Evolutionary conservation across 306 rosid genomes (phyloP).

Genomic region (Boehmeria nivea): DNA sequence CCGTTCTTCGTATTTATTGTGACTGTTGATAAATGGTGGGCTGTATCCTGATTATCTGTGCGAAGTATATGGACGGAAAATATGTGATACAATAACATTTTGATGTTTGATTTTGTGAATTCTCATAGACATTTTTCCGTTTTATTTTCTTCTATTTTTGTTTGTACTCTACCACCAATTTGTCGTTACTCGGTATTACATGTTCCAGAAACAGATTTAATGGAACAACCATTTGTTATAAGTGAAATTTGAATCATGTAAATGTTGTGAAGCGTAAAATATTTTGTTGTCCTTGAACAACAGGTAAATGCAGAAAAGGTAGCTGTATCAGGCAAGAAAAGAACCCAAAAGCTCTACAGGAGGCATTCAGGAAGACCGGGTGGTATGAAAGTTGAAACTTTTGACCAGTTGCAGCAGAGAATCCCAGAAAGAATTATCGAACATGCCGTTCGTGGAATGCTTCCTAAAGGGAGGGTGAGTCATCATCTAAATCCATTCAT

Average conservation of each 20-base stretch:
- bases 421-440: slow-evolving; percentile 93
- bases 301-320: slow-evolving; percentile 95
- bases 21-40: background rate
- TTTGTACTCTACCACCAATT: no score
- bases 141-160: background rate
- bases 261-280: slow-evolving; percentile 13
- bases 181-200: no score
- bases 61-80: slow-evolving; percentile 10
- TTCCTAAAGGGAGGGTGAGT: slow-evolving; percentile 98
- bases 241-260: background rate
- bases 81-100: no score
- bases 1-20: slow-evolving; percentile 5
- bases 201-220: no score
- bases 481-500: background rate
- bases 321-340: slow-evolving; percentile 89
- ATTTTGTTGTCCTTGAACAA: slow-evolving; percentile 22
- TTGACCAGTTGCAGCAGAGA: slow-evolving; percentile 86
- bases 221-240: no score
- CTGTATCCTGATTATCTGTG: background rate
- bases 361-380: slow-evolving; percentile 99
- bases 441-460: slow-evolving; percentile 99
- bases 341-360: slow-evolving; percentile 87
- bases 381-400: slow-evolving; percentile 94
- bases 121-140: no score
- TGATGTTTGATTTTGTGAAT: no score